A percentile compares a stretch with the other conserved stretches of the same genome.
Evolutionary conservation across 306 rosid genomes (phyloP).

Genomic region (Dicorynia guianensis): DNA sequence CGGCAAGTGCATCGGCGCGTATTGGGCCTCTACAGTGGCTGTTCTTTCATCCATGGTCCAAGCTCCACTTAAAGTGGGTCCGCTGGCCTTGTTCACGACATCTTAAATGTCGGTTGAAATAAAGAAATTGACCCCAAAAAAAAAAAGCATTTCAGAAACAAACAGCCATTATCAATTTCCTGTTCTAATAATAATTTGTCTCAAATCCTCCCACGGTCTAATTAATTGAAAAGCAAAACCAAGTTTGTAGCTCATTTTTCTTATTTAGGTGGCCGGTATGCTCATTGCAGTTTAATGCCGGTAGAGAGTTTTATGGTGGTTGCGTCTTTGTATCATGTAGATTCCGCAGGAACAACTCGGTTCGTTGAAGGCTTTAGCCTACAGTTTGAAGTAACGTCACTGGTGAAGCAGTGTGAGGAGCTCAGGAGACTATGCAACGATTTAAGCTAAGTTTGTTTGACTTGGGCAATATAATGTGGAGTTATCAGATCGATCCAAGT

Average conservation of each 20-base stretch:
- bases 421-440: slow-evolving; percentile 69
- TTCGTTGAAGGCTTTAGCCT: slow-evolving; percentile 74
- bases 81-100: too few species aligned
- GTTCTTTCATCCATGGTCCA: too few species aligned
- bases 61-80: too few species aligned
- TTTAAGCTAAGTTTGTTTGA: slow-evolving; percentile 61
- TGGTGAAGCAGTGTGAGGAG: slow-evolving; percentile 90
- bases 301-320: slow-evolving; percentile 25
- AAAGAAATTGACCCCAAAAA: too few species aligned
- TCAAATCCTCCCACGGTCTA: too few species aligned
- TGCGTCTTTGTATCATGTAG: slow-evolving; percentile 55
- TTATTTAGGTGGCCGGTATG: background rate
- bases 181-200: too few species aligned
- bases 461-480: slow-evolving; percentile 62
- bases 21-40: too few species aligned
- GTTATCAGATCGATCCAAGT: slow-evolving; percentile 67
- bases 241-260: slow-evolving; percentile 24
- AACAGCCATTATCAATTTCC: too few species aligned
- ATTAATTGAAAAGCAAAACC: too few species aligned
- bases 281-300: background rate
- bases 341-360: slow-evolving; percentile 69
- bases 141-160: too few species aligned
- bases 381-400: slow-evolving; percentile 73
- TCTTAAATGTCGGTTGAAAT: too few species aligned
- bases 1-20: too few species aligned